Base-by-base conservation (phyloP, 306 rosid genomes). In the Alnus rubra region DNA sequence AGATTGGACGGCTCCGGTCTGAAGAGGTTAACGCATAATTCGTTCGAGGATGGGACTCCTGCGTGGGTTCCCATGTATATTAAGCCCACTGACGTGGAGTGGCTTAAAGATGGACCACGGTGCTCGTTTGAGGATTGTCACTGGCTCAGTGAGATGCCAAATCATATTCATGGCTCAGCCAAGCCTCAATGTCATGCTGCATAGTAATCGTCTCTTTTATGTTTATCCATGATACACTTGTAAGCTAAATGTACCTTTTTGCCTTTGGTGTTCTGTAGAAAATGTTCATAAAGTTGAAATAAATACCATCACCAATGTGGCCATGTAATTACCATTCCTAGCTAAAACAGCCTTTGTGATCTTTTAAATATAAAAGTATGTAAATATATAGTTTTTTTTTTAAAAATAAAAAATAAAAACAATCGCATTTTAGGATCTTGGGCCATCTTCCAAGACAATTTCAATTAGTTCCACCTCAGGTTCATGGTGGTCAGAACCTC, bases 41-140 rank as follows among this genome's bases (percentile, higher is more conserved):
- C 95, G 0, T 88, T 89, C 15, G 97, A 94, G 84, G 94, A 94
- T 74, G 98, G 97, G 71, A 94, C 97, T 0, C 97, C 98, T 0
- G 70, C 87, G 52, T 94, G 97, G 98, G 78, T 88, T 0, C 88
- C 89, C 0, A 85, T 69, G 13, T 87, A 79, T 72, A 85, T 94
- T 10, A 82, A 56, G 37, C 89, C 97, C 0, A 68, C 63, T 0
- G 80, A 89, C 60, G 91, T 92, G 55, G 78, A 84, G 82, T 79
- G 78, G 64, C 79, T 85, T 0, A 79, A 80, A 28, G 89, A 71
- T 64, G 87, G 88, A 47, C 81, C 87, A 1, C 82, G 77, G 10
- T 94, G 98, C 59, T 30, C 75, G 1, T 94, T 94, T 48, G 92
- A 85, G 0, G 97, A 94, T 71, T 82, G 90, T 42, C 95, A 88